Evolutionary conservation across 2,329 filamentous ascomycete genomes (phyloP).

Genomic region (Botrytis deweyae): DNA sequence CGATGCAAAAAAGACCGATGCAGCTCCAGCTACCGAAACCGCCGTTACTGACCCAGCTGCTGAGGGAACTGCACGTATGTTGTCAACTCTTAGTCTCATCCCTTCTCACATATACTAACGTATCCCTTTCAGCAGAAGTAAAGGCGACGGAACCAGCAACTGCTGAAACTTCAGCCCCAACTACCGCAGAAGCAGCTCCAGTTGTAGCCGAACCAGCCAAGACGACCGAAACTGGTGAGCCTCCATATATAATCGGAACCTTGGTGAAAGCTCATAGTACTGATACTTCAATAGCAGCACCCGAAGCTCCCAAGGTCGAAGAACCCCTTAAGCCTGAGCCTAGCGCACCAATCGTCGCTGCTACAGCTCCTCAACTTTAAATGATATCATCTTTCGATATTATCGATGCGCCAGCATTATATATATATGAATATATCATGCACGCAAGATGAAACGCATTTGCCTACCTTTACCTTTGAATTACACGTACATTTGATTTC

Average conservation of each 20-base stretch:
- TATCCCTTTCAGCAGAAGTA: slow-evolving; percentile 23
- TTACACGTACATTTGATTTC: slow-evolving; percentile 7
- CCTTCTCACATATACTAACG: slow-evolving; percentile 20
- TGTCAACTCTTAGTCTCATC: not conserved
- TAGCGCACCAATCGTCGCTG: slow-evolving; percentile 3
- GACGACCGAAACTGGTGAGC: slow-evolving; percentile 4
- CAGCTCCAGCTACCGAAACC: slow-evolving; percentile 22
- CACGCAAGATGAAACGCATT: slow-evolving; percentile 1
- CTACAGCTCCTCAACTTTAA: slow-evolving; percentile 20
- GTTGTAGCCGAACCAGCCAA: not conserved
- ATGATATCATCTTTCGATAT: slow-evolving; percentile 12
- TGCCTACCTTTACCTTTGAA: not conserved
- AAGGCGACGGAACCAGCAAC: slow-evolving; percentile 25
- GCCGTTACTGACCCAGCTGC: slow-evolving; percentile 26
- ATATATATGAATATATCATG: slow-evolving; percentile 3
- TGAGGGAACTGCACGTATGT: slow-evolving; percentile 23
- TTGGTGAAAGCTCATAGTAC: slow-evolving; percentile 16
- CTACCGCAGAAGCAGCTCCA: slow-evolving; percentile 26
- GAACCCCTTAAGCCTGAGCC: slow-evolving; percentile 24
- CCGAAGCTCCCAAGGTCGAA: slow-evolving; percentile 27
- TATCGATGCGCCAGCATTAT: slow-evolving; percentile 6
- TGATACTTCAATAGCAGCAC: slow-evolving; percentile 22
- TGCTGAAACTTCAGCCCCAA: slow-evolving; percentile 26
- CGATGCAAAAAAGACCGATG: slow-evolving; percentile 26
- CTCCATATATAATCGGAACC: slow-evolving; percentile 21